Percentiles rank a stretch among this genome's conserved stretches.
Conservation (phyloP, 1,139 yeast genomes). For the Debaryomycetaceae sp. region DNA sequence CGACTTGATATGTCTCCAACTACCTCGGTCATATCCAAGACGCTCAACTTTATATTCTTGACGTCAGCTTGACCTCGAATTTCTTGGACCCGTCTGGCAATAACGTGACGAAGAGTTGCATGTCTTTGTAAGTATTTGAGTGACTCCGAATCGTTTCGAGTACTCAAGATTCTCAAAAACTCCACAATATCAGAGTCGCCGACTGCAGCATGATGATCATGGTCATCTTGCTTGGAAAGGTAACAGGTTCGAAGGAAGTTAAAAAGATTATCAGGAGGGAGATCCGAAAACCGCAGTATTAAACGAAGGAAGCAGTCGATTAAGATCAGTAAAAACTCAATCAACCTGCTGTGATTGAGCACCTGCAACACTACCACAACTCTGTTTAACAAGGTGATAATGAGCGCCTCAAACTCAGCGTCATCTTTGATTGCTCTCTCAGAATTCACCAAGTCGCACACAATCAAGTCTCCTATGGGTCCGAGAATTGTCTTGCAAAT, state of each 20-base stretch:
- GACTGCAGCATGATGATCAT: not conserved
- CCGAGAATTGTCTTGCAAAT: slow-evolving; percentile 7
- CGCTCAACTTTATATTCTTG: slow-evolving; percentile 22
- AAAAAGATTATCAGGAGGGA: slow-evolving; percentile 25
- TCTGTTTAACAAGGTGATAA: slow-evolving; percentile 37
- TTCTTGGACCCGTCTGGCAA: slow-evolving; percentile 21
- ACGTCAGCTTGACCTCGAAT: slow-evolving; percentile 15
- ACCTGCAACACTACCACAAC: slow-evolving; percentile 36
- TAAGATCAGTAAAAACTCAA: slow-evolving; percentile 19
- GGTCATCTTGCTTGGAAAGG: slow-evolving; percentile 25
- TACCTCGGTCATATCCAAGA: slow-evolving; percentile 31
- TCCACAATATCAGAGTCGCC: slow-evolving; percentile 15
- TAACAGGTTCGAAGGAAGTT: slow-evolving; percentile 34
- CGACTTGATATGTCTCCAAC: slow-evolving; percentile 39
- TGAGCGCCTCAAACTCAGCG: slow-evolving; percentile 16
- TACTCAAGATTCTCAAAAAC: slow-evolving; percentile 27
- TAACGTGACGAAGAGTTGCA: slow-evolving; percentile 26
- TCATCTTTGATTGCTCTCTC: too few species aligned
- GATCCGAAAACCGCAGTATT: slow-evolving; percentile 1
- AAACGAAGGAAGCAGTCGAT: slow-evolving; percentile 23
- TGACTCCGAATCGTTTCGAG: slow-evolving; percentile 39
- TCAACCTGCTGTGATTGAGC: slow-evolving; percentile 14
- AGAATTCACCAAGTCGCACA: too few species aligned
- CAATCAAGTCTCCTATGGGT: too few species aligned
- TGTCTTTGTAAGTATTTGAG: slow-evolving; percentile 23